Evolutionary conservation across 768 basidiomycete genomes (phyloP).

Genomic region (Boletellus ananiceps): DNA sequence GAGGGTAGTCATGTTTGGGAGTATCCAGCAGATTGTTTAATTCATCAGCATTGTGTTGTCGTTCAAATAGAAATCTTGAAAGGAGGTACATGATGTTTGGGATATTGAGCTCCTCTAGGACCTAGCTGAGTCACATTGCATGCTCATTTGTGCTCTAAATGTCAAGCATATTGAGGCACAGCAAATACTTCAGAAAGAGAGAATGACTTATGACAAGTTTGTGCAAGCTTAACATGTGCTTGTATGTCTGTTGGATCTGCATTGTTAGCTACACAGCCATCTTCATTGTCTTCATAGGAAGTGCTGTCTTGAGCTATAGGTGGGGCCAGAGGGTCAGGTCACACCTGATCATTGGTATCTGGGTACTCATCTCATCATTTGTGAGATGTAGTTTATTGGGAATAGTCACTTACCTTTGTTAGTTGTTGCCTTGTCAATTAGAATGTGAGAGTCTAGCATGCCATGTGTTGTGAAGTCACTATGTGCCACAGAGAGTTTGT

Average conservation of each 20-base stretch:
- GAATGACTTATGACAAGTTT: background rate
- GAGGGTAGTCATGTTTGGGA: background rate
- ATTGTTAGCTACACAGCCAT: background rate
- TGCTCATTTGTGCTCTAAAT: too few species aligned
- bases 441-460: slow-evolving; percentile 19
- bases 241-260: background rate
- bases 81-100: background rate
- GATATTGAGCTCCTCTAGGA: background rate
- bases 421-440: background rate
- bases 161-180: too few species aligned
- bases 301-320: background rate
- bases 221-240: background rate
- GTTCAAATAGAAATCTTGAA: background rate
- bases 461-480: slow-evolving; percentile 16
- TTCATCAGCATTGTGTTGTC: background rate
- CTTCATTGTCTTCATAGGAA: background rate
- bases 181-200: background rate
- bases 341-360: background rate
- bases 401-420: background rate
- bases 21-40: background rate
- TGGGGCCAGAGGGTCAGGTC: too few species aligned
- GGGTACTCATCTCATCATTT: background rate
- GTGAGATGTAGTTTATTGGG: background rate
- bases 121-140: too few species aligned
- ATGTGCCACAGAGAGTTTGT: slow-evolving; percentile 24